These are phyloP conservation scores for Cladophialophora immunda DNA, from an alignment of 2,329 filamentous ascomycete genomes.

Conservation along the genomic window DNA sequence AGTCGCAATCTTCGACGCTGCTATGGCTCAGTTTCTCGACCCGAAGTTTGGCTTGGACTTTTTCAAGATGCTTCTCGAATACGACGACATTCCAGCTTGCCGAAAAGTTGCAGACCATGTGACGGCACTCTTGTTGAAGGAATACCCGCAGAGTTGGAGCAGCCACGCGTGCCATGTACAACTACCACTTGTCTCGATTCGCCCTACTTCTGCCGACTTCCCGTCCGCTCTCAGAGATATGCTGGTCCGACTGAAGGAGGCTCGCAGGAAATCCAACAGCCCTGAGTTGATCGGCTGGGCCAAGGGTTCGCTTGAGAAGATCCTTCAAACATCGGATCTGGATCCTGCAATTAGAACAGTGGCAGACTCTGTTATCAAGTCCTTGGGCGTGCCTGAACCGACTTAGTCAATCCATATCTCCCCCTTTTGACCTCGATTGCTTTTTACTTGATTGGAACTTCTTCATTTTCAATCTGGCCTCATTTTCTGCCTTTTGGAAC, in stretches of 20 bases:
- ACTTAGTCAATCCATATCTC: constrained; percentile 32
- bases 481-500: constrained; percentile 66
- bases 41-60: constrained; percentile 75
- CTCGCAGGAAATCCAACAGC: constrained; percentile 46
- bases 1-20: constrained; percentile 87
- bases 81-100: constrained; percentile 71
- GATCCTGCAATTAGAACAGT: constrained; percentile 64
- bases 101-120: constrained; percentile 77
- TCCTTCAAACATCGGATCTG: constrained; percentile 55
- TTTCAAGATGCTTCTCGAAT: constrained; percentile 79
- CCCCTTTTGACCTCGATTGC: constrained; percentile 46
- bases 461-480: constrained; percentile 65
- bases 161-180: constrained; percentile 76
- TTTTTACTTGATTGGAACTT: constrained; percentile 71
- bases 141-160: constrained; percentile 67
- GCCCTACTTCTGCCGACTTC: constrained; percentile 72
- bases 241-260: constrained; percentile 68
- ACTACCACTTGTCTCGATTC: constrained; percentile 73
- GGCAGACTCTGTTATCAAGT: constrained; percentile 46
- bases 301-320: constrained; percentile 56
- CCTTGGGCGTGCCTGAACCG: constrained; percentile 13
- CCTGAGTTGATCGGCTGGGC: constrained; percentile 58
- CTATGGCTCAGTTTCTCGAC: constrained; percentile 77
- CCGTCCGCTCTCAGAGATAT: constrained; percentile 73
- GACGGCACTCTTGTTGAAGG: constrained; percentile 67